A percentile compares a stretch with the other conserved stretches of the same genome.
phyloP scores from a whole-genome alignment of 2,329 filamentous ascomycete genomes.

The Paramyrothecium roridum region DNA sequence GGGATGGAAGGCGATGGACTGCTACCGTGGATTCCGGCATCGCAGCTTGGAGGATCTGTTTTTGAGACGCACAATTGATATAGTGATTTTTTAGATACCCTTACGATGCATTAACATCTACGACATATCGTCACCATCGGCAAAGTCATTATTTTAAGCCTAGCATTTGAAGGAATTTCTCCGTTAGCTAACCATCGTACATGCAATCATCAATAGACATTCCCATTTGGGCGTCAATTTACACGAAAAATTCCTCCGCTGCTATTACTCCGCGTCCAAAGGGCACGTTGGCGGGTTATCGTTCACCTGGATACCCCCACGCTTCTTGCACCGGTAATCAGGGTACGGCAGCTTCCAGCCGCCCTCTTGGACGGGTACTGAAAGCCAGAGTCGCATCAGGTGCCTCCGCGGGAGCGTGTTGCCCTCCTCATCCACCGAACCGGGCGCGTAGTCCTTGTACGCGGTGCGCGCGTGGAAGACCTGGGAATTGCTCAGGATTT shows the following conservation, averaged over 20 bases:
- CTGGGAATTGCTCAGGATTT: conserved; percentile 77
- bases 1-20: conserved; percentile 3
- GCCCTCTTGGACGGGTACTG: conserved; percentile 73
- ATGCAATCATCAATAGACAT: background rate
- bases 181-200: background rate
- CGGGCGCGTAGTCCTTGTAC: conserved; percentile 61
- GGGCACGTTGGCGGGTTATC: background rate
- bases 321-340: conserved; percentile 76
- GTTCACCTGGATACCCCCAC: conserved; percentile 75
- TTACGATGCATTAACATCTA: no score
- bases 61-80: background rate
- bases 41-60: background rate
- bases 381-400: conserved; percentile 79
- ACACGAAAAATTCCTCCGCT: background rate
- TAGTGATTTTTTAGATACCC: background rate
- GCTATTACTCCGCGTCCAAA: background rate
- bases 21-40: conserved; percentile 3
- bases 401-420: conserved; percentile 65
- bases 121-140: no score
- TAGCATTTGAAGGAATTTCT: background rate
- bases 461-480: conserved; percentile 76
- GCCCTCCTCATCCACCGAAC: background rate
- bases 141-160: background rate
- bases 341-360: conserved; percentile 80
- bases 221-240: no score